Evolutionary conservation across 306 rosid species (phyloP).

Genomic region (Myrica gale): DNA sequence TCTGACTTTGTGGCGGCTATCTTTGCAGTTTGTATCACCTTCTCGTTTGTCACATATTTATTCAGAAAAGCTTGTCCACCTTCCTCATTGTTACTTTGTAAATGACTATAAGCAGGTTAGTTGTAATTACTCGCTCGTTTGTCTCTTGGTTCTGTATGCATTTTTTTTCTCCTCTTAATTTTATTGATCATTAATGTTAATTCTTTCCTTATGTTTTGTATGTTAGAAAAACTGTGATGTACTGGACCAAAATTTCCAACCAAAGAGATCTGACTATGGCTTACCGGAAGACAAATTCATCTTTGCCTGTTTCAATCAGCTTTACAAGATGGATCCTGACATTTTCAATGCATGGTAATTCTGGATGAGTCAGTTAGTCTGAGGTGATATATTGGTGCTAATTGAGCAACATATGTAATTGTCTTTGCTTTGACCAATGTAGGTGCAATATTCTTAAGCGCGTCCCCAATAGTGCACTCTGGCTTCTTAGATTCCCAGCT

Average conservation of each 20-base stretch:
- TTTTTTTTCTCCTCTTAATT: background rate
- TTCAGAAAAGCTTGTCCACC: slow-evolving; percentile 95
- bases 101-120: slow-evolving; percentile 97
- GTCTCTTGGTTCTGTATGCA: background rate
- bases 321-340: slow-evolving; percentile 99
- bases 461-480: slow-evolving; percentile 92
- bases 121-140: slow-evolving; percentile 8
- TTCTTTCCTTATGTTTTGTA: slow-evolving; percentile 2
- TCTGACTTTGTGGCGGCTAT: slow-evolving; percentile 13
- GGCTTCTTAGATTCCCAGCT: slow-evolving; percentile 98
- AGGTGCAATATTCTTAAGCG: slow-evolving; percentile 99
- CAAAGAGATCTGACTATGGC: slow-evolving; percentile 82
- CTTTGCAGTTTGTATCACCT: slow-evolving; percentile 86
- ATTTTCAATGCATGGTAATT: slow-evolving; percentile 83
- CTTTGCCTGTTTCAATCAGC: slow-evolving; percentile 95
- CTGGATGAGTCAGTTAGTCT: slow-evolving; percentile 19
- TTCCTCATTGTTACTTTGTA: slow-evolving; percentile 96
- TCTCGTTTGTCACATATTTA: slow-evolving; percentile 69
- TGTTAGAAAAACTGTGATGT: slow-evolving; percentile 92
- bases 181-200: background rate
- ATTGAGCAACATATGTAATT: slow-evolving; percentile 18
- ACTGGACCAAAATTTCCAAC: slow-evolving; percentile 70
- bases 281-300: slow-evolving; percentile 89
- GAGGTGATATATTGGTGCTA: background rate
- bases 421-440: slow-evolving; percentile 19